Evolutionary conservation across 2,329 filamentous ascomycete species (phyloP).

Genomic region (Albifimbria verrucaria): DNA sequence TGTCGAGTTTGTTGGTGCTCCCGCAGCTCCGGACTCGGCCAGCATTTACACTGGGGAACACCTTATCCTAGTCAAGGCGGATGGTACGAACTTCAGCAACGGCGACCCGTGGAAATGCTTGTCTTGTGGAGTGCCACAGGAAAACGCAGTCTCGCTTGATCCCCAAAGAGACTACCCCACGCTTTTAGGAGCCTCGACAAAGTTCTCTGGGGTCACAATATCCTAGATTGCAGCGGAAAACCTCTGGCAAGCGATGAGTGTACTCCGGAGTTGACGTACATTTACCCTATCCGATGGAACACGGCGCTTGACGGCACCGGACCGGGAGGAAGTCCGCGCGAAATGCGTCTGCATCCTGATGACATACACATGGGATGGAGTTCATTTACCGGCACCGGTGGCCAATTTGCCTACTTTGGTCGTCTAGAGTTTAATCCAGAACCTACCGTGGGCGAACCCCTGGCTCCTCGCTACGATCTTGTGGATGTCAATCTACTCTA

Average conservation of each 20-base stretch:
- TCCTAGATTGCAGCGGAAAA: conserved; percentile 34
- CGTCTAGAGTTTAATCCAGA: conserved; percentile 36
- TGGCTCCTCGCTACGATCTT: conserved; percentile 34
- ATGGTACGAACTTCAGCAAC: conserved; percentile 35
- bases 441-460: conserved; percentile 24
- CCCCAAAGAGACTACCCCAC: conserved; percentile 35
- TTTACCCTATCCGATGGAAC: conserved; percentile 39
- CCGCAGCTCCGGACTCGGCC: conserved; percentile 29
- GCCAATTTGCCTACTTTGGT: conserved; percentile 30
- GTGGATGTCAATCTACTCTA: conserved; percentile 33
- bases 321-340: conserved; percentile 30
- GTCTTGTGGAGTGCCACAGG: conserved; percentile 36
- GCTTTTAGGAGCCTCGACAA: conserved; percentile 35
- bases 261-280: conserved; percentile 29
- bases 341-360: conserved; percentile 43
- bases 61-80: conserved; percentile 37
- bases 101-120: conserved; percentile 44
- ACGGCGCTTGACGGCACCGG: conserved; percentile 22
- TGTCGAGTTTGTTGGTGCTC: conserved; percentile 37
- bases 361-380: conserved; percentile 40
- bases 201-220: conserved; percentile 27
- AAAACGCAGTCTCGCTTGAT: conserved; percentile 22
- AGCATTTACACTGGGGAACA: conserved; percentile 39
- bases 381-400: conserved; percentile 24
- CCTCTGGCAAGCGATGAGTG: conserved; percentile 31